Base-by-base conservation (phyloP, 1,284 basidiomycete genomes). In the Ganoderma leucocontextum region DNA sequence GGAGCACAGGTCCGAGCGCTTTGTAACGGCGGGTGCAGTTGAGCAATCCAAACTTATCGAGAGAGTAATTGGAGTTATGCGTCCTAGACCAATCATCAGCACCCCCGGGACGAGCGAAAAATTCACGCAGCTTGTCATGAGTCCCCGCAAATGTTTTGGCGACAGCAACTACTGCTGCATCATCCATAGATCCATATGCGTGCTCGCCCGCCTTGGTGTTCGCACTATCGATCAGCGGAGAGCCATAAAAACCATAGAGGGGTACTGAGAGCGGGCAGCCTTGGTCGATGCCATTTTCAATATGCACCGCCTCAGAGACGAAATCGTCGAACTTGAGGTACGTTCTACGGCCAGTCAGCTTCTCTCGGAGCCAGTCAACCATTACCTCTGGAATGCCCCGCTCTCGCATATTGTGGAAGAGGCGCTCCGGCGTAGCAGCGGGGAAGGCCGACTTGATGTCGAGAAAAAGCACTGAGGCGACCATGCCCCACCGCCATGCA, bases 371-470 rank as follows among this genome's bases (percentile, higher is more conserved):
- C 74, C 76, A 81, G 10, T 73, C 60, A 0, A 74, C 66, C 19
- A 75, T 66, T 42, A 72, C 71, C 17, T 55, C 39, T 2, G 80
- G 81, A 0, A 81, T 62, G 0, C 80, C 78, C 8, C 66, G 17
- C 42, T 52, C 65, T 13, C 74, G 59, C 74, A 83, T 73, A 47
- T 83, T 73, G 67, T 81, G 78, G 6, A 78, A 22, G 2, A 84
- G 78, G 0, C 73, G 42, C 0, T 77, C 72, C 0, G 75, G 70
- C 1, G 75, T 74, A 0, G 73, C 75, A 41, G 76, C 83, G 0
- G 80, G 82, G 73, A 83, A 85, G 0, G 83, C 82, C 0, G 77
- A 80, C 72, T 82, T 77, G 15, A 84, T 76, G 69, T 84, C 82
- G 3, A 83, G 75, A 64, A 82, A 82, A 0, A 84, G 66, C 0